These are phyloP conservation scores for Lanmaoa rubissima DNA, from an alignment of 768 basidiomycete species.

Conservation along the genomic window DNA sequence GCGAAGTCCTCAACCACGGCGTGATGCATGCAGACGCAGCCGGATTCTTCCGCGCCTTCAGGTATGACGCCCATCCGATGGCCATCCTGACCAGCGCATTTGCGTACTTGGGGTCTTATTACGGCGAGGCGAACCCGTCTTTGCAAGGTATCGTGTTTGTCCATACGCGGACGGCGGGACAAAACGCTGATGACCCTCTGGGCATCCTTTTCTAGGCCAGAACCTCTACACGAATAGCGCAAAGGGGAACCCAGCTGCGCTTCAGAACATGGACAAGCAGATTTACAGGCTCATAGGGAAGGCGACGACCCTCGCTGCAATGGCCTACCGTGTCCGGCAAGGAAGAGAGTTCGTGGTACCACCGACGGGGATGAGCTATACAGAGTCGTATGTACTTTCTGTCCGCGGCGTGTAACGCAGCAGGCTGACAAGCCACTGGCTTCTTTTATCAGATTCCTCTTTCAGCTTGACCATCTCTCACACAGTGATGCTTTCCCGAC, in stretches of 20 bases:
- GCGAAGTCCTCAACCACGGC: slow-evolving; percentile 77
- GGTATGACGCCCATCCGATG: slow-evolving; percentile 93
- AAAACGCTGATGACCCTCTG: slow-evolving; percentile 1
- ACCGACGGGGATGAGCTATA: slow-evolving; percentile 78
- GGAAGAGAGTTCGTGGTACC: slow-evolving; percentile 86
- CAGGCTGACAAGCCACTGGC: background rate
- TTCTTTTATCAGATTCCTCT: slow-evolving; percentile 60
- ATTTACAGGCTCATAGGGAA: slow-evolving; percentile 88
- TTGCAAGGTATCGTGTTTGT: slow-evolving; percentile 54
- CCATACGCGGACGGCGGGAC: background rate
- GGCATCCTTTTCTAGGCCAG: slow-evolving; percentile 50
- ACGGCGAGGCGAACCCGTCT: slow-evolving; percentile 85
- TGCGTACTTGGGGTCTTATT: slow-evolving; percentile 85
- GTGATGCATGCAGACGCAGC: slow-evolving; percentile 66
- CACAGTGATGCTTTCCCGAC: slow-evolving; percentile 29
- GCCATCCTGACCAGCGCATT: slow-evolving; percentile 85
- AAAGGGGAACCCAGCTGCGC: slow-evolving; percentile 59
- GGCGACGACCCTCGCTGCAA: slow-evolving; percentile 86
- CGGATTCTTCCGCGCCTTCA: slow-evolving; percentile 69
- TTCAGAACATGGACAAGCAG: slow-evolving; percentile 87
- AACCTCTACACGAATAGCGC: slow-evolving; percentile 72
- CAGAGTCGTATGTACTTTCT: slow-evolving; percentile 59
- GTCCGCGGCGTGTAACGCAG: background rate
- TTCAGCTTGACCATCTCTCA: slow-evolving; percentile 81
- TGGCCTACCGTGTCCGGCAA: slow-evolving; percentile 92